Conservation (phyloP, 2,329 filamentous ascomycete species). For the Tolypocladium endophyticum region DNA sequence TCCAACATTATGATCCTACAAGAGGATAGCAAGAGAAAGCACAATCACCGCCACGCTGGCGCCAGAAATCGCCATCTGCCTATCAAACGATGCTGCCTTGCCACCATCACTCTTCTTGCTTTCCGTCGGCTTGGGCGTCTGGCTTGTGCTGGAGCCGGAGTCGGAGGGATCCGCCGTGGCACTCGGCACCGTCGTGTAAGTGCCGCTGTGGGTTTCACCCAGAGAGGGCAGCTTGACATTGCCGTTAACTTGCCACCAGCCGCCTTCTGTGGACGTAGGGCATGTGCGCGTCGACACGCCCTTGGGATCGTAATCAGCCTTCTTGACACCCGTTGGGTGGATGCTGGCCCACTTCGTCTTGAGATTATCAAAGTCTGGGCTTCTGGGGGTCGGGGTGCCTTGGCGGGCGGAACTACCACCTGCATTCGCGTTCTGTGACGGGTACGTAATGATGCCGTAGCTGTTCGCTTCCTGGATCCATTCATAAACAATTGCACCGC, state of each 20-base stretch:
- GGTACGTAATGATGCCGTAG: conserved; percentile 75
- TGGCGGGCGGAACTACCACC: conserved; percentile 58
- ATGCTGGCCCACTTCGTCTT: conserved; percentile 66
- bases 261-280: conserved; percentile 55
- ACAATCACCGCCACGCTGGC: conserved; percentile 6
- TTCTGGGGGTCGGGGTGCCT: conserved; percentile 62
- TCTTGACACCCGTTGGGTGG: conserved; percentile 56
- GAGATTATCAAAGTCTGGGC: conserved; percentile 71
- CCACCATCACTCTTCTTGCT: conserved; percentile 2
- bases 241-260: conserved; percentile 74
- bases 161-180: conserved; percentile 5
- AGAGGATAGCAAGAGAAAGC: conserved; percentile 5
- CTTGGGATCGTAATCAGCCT: conserved; percentile 52
- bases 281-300: conserved; percentile 55
- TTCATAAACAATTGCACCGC: conserved; percentile 77
- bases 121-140: neutral
- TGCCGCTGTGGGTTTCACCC: conserved; percentile 37
- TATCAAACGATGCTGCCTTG: conserved; percentile 6
- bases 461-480: conserved; percentile 80
- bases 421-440: conserved; percentile 42
- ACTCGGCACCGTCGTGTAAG: conserved; percentile 8
- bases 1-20: conserved; percentile 2
- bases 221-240: conserved; percentile 59
- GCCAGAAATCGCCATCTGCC: conserved; percentile 6
- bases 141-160: neutral